phyloP scores from a whole-genome alignment of 2,329 filamentous ascomycete species.

The Ambrosiella beaveri region DNA sequence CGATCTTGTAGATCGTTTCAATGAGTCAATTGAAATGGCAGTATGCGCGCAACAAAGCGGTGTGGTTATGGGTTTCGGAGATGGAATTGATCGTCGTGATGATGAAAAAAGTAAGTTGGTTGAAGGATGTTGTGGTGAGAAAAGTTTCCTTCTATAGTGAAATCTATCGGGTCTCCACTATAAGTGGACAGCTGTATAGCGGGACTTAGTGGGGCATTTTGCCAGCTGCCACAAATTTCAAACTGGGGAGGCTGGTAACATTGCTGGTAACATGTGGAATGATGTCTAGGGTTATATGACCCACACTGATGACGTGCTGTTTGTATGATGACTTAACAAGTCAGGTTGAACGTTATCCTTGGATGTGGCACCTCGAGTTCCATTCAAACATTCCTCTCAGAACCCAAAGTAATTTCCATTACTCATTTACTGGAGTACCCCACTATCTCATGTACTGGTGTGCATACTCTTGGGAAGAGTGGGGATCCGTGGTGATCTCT shows the following conservation, averaged over 20 bases:
- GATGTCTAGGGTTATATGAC: neutral
- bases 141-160: neutral
- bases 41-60: neutral
- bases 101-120: neutral
- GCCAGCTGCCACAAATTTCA: neutral
- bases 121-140: neutral
- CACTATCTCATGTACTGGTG: too few relatives aligned
- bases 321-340: too few relatives aligned
- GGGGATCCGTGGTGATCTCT: too few relatives aligned
- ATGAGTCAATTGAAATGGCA: neutral
- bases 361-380: neutral
- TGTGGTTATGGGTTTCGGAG: too few relatives aligned
- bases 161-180: neutral
- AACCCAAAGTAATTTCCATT: neutral
- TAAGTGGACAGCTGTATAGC: neutral
- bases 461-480: too few relatives aligned
- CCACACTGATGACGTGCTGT: neutral
- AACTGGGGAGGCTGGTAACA: neutral
- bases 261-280: neutral
- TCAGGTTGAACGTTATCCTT: neutral
- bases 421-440: neutral
- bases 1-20: neutral
- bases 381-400: neutral
- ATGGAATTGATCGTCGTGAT: neutral
- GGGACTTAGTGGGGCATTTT: neutral